Evolutionary conservation across 2,329 filamentous ascomycete genomes (phyloP), one percentile per base, ranked within the genome.

Genomic region (Colletotrichum sp.): DNA sequence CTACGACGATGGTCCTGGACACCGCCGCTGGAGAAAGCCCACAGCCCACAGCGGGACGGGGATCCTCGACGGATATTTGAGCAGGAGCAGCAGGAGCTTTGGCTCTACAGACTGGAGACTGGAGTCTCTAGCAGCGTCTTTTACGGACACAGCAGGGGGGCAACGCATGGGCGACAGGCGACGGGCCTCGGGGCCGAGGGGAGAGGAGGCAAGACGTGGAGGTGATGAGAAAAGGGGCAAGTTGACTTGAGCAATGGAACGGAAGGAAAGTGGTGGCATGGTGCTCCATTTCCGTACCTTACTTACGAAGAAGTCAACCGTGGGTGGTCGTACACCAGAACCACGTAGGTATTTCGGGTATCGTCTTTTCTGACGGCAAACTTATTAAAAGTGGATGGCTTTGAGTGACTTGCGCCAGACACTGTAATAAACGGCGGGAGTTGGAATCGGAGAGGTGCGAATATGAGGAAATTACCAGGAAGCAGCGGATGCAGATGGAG

Each of bases 1-100:
- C 30, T 72, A 58, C 62, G 73, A 62, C 24, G 16, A 43, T 55
- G n/a, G 62, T 32, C 32, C 28, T 28, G 26, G 67, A 62, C 65
- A 69, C 36, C 36, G 55, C 52, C 30, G 36, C 48, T 64, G 43
- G 58, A 52, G 48, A 34, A 34, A 30, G 32, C 4, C 26, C 62
- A 65, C 34, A 56, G 48, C 65, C 55, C 72, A 61, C 61, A 71
- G 61, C 67, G 68, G 61, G 38, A 65, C 52, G 38, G 36, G 68
- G 52, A 55, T 32, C 68, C 72, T 74, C 72, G 26, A 65, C 68
- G 61, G 72, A 74, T 38, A 74, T 74, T 74, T 69, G 68, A 55
- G 72, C 43, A 48, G 38, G 38, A 43, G 38, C 38, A 43, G 38
- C 38, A 43, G 43, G 43, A 48, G 43, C n/a, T 48, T 18, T 48